Evolutionary conservation across 257 asterid species (phyloP), one percentile per base, ranked within the genome.

Genomic region (Solanum peruvianum): DNA sequence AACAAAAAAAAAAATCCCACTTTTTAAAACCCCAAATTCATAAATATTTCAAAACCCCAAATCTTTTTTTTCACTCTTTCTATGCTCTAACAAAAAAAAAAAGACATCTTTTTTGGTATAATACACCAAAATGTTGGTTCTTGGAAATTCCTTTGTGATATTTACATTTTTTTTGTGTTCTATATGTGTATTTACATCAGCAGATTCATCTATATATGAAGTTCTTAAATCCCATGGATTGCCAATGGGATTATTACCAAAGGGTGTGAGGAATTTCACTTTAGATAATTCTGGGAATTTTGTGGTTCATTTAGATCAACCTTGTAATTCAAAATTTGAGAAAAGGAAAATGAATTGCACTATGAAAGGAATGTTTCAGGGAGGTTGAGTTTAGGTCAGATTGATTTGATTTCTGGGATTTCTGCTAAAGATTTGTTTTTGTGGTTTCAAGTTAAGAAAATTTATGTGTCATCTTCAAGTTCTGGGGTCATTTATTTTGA

Each of bases 341-440:
- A 78, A 45, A 78, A 78, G 16, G 84, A 78, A 88, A 90, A 91
- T 70, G 98, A 94, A 86, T 86, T 97, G 21, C 99, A 94, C 91
- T 97, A 96, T 89, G 96, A 93, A 27, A 91, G 27, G 86, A 89
- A 91, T 64, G 92, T 97, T 14, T 92, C 98, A 10, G 99, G 99
- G 62, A 92, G 66, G 11, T 86, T 97, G 10, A 88, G 87, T 0
- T 92, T 60, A 86, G 99, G 98, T 1, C 91, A 88, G 93, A 97
- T 97, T 93, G 94, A 87, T 62, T 93, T 69, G 84, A 89, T 97
- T 70, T 88, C 98, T 41, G 99, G 99, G 67, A 91, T 97, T 85
- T 86, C 95, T 42, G 99, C 98, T n/a, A 98, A 94, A 89, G 99
- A 97, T 90, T 95, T 97, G 96, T 97, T 97, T 84, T 72, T 97